Conservation (phyloP, 345 rosid genomes). For the Gossypium rotundifolium region DNA sequence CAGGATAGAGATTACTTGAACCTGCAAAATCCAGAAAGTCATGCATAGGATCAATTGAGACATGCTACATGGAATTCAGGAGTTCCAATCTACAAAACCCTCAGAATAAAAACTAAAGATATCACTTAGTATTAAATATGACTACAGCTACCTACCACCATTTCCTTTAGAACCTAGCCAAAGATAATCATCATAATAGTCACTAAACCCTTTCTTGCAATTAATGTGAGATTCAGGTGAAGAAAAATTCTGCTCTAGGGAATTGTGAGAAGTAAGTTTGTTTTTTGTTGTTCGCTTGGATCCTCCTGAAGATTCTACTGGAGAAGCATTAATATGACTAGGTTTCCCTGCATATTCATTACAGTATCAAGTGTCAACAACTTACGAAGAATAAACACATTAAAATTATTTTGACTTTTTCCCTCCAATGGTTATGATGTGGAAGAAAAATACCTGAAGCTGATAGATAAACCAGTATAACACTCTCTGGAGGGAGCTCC, state of each 20-base stretch:
- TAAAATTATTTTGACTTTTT: not conserved
- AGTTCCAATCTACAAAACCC: not conserved
- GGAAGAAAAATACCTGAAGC: constrained; percentile 61
- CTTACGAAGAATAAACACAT: not conserved
- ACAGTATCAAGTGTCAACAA: constrained; percentile 17
- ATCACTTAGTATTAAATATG: not conserved
- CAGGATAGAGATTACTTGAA: constrained; percentile 71
- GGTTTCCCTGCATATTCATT: constrained; percentile 52
- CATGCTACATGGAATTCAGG: not conserved
- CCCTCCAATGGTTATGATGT: constrained; percentile 2
- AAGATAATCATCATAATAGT: constrained; percentile 44
- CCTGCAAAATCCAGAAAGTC: constrained; percentile 40
- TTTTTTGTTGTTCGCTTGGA: constrained; percentile 53
- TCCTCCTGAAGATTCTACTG: constrained; percentile 45
- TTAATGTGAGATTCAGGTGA: constrained; percentile 45
- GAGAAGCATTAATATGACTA: constrained; percentile 33
- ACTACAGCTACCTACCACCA: constrained; percentile 44
- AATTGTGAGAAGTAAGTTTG: constrained; percentile 43
- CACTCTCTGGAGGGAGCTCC: constrained; percentile 79
- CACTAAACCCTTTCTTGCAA: constrained; percentile 42
- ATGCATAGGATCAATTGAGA: not conserved
- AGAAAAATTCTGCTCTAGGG: constrained; percentile 43
- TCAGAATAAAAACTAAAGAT: not conserved
- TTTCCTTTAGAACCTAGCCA: constrained; percentile 77
- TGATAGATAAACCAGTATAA: constrained; percentile 75